Evolutionary conservation across 768 basidiomycete genomes (phyloP).

Genomic region (Calocera viscosa): DNA sequence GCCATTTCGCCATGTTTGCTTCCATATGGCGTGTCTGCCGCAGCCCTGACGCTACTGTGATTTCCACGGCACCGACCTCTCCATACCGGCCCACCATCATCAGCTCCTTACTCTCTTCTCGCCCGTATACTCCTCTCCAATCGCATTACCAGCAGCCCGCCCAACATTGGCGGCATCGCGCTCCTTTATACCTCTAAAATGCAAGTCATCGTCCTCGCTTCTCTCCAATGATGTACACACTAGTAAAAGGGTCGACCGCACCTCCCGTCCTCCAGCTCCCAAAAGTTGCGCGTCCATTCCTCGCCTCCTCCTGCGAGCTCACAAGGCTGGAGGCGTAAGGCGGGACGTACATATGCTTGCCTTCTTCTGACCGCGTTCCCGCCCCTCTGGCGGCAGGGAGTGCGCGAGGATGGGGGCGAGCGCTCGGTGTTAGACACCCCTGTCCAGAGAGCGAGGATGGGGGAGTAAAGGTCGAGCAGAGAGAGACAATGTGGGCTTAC

Average conservation of each 20-base stretch:
- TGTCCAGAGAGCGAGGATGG: conserved; percentile 3
- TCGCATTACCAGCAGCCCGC: not conserved
- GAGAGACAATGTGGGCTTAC: not conserved
- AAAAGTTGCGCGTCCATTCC: conserved; percentile 8
- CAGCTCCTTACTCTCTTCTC: no score
- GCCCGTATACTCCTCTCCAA: not conserved
- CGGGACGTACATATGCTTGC: not conserved
- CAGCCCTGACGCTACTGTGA: no score
- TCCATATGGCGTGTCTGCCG: no score
- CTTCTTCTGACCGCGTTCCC: not conserved
- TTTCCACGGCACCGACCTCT: no score
- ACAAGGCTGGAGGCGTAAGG: conserved; percentile 3
- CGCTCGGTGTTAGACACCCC: conserved; percentile 9
- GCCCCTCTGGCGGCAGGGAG: conserved; percentile 1
- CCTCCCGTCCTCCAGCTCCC: not conserved
- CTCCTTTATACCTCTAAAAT: not conserved
- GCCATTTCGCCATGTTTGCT: no score
- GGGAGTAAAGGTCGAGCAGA: conserved; percentile 8
- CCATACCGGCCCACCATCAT: no score
- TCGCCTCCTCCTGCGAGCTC: conserved; percentile 7
- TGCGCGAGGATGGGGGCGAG: not conserved
- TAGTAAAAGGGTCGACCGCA: conserved; percentile 7
- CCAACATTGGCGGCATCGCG: not conserved
- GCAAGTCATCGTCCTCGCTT: not conserved
- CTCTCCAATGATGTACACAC: conserved; percentile 2